Percentiles rank a stretch among this genome's conserved stretches.
These are phyloP conservation scores for Vitellaria paradoxa DNA, from an alignment of 179 eudicot species.

Conservation along the genomic window DNA sequence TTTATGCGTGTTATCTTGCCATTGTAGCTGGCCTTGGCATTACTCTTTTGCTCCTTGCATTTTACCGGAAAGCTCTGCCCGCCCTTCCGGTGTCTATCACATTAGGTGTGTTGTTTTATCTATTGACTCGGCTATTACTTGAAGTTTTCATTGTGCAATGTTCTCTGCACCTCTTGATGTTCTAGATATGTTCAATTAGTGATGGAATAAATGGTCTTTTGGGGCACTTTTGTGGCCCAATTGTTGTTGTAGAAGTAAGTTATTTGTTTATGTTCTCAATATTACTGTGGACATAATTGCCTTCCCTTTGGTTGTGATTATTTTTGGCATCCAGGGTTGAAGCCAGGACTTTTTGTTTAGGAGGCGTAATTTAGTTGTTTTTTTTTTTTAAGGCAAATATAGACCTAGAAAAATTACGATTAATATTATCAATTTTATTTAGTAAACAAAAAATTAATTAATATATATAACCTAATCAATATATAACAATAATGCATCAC, in stretches of 20 bases:
- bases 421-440: too few species aligned
- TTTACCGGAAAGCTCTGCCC: conserved; percentile 93
- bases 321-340: too few species aligned
- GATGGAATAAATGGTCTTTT: conserved; percentile 5
- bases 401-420: too few species aligned
- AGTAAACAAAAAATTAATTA: too few species aligned
- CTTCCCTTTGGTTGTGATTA: not conserved
- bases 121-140: conserved; percentile 75
- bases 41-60: conserved; percentile 73
- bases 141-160: conserved; percentile 80
- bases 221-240: not conserved
- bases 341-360: too few species aligned
- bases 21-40: conserved; percentile 95
- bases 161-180: conserved; percentile 80
- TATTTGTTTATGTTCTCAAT: not conserved
- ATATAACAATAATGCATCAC: too few species aligned
- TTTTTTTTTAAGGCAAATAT: too few species aligned
- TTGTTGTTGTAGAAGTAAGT: not conserved
- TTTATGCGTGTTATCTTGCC: conserved; percentile 90
- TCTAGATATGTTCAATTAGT: conserved; percentile 34
- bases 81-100: conserved; percentile 87
- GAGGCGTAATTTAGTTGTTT: too few species aligned
- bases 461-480: too few species aligned
- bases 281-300: not conserved
- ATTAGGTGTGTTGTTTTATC: conserved; percentile 86